Evolutionary conservation across 2,329 filamentous ascomycete species (phyloP).

Genomic region (Fusarium torreyae): DNA sequence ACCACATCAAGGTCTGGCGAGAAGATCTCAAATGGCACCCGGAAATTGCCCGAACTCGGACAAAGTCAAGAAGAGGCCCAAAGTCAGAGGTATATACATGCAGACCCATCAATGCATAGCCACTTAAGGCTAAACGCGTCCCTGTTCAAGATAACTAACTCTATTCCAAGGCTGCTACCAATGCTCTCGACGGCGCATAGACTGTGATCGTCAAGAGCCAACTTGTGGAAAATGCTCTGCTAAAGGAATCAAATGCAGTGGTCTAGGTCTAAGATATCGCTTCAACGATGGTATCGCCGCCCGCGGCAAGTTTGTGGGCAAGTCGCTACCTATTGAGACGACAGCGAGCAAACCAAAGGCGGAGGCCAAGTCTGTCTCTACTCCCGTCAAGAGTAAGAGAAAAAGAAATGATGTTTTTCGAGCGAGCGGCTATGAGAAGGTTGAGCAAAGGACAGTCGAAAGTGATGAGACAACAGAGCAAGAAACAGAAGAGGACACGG

Average conservation of each 20-base stretch:
- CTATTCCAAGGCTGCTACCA: conserved; percentile 39
- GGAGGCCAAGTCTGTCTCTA: accelerated
- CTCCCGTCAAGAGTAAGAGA: neutral
- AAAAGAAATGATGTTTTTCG: conserved; percentile 10
- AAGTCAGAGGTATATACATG: conserved; percentile 32
- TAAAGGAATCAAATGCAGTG: conserved; percentile 44
- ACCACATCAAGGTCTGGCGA: neutral
- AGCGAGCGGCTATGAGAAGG: conserved; percentile 14
- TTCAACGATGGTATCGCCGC: conserved; percentile 47
- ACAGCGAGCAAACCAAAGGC: neutral
- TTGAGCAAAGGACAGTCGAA: neutral
- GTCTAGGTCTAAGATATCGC: conserved; percentile 41
- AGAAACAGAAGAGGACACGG: no score
- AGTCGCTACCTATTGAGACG: conserved; percentile 28
- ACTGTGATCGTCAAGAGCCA: conserved; percentile 44
- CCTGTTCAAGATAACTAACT: neutral
- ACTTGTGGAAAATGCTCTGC: conserved; percentile 40
- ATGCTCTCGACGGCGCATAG: conserved; percentile 46
- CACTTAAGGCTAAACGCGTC: neutral
- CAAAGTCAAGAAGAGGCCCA: conserved; percentile 34
- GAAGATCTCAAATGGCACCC: conserved; percentile 8
- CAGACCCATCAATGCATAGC: no score
- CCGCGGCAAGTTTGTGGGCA: conserved; percentile 41
- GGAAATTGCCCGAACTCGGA: conserved; percentile 9
- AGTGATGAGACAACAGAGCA: accelerated